Conservation (phyloP, 2,329 filamentous ascomycete species). For the Aaosphaeria pasadenensis region DNA sequence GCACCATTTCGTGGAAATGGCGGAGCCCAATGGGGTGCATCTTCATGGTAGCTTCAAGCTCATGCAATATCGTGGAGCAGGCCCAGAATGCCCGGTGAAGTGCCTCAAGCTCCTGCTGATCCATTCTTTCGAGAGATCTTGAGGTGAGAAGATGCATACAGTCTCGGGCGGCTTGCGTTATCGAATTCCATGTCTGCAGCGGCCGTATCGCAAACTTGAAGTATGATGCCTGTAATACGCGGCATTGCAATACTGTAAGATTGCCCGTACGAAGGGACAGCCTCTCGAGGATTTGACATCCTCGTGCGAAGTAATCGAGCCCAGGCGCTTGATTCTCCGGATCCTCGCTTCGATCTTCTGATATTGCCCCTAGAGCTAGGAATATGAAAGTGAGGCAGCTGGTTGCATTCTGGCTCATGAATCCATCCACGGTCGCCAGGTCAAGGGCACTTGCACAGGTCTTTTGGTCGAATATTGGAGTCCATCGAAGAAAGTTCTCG, state of each 20-base stretch:
- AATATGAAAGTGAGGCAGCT: conserved; percentile 20
- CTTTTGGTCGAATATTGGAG: conserved; percentile 20
- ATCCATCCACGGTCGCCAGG: conserved; percentile 9
- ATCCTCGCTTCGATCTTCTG: conserved; percentile 14
- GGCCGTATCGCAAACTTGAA: conserved; percentile 23
- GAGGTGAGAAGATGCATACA: conserved; percentile 25
- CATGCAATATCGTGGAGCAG: conserved; percentile 21
- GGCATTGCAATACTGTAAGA: conserved; percentile 19
- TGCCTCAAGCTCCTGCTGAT: conserved; percentile 14
- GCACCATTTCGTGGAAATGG: conserved; percentile 26
- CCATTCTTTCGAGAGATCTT: conserved; percentile 13
- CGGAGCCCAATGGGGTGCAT: conserved; percentile 26
- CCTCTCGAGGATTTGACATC: conserved; percentile 17
- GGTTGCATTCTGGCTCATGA: conserved; percentile 8
- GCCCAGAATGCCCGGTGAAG: conserved; percentile 27
- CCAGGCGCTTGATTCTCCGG: conserved; percentile 15
- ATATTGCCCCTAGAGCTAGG: conserved; percentile 20
- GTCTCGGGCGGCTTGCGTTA: conserved; percentile 20
- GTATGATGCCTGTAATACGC: conserved; percentile 24
- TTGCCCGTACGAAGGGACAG: conserved; percentile 18
- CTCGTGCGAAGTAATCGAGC: conserved; percentile 21
- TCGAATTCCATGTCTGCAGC: conserved; percentile 21
- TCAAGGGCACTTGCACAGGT: conserved; percentile 17
- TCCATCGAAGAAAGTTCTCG: conserved; percentile 25
- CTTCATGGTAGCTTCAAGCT: conserved; percentile 26